Evolutionary conservation across 148 eudicot species (phyloP).

Genomic region (Camellia granthamiana): DNA sequence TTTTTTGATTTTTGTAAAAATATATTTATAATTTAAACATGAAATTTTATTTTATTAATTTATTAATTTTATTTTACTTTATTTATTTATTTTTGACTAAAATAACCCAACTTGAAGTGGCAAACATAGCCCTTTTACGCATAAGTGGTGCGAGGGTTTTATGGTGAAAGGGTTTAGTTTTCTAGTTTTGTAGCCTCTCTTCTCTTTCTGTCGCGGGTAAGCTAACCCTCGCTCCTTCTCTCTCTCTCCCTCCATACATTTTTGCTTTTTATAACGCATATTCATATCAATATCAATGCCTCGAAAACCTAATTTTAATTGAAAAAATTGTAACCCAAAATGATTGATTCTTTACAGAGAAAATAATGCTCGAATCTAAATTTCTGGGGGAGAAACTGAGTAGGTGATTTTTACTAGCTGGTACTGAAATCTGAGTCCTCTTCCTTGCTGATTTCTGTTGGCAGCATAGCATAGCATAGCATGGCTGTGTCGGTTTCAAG

Average conservation of each 20-base stretch:
- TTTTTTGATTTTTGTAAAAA: no score
- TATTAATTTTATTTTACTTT: no score
- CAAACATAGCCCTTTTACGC: no score
- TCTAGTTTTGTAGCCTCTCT: neutral
- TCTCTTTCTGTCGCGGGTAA: neutral
- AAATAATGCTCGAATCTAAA: neutral
- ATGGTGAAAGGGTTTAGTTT: neutral
- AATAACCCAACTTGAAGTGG: no score
- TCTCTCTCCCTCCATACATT: neutral
- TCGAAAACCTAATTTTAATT: neutral
- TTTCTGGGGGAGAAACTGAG: neutral
- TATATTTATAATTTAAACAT: no score
- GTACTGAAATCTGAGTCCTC: neutral
- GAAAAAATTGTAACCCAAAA: neutral
- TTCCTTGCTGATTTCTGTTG: neutral
- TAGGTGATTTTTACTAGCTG: slow-evolving; percentile 3
- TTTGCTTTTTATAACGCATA: neutral
- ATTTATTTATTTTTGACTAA: no score
- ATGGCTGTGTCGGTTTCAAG: slow-evolving; percentile 13
- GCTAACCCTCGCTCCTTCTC: neutral
- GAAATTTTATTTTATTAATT: no score
- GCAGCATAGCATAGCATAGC: neutral
- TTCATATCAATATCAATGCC: no score
- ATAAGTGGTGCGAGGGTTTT: neutral
- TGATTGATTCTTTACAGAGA: neutral